Conservation (phyloP, 768 basidiomycete species). For the Pisolithus marmoratus region DNA sequence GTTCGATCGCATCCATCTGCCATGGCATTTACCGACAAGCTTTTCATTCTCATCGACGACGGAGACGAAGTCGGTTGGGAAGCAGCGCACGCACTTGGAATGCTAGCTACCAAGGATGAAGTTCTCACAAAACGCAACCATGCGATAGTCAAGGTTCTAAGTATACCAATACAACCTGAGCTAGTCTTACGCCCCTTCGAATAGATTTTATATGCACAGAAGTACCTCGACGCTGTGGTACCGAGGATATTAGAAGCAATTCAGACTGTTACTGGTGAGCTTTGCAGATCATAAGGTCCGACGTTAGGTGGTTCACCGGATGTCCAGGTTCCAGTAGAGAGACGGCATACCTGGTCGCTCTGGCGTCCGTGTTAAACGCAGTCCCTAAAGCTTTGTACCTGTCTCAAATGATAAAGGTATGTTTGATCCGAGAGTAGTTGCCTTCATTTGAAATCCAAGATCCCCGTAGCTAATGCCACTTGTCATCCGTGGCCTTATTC, state of each 20-base stretch:
- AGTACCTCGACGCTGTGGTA: constrained; percentile 64
- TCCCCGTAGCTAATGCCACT: constrained; percentile 77
- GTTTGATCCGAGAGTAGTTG: constrained; percentile 11
- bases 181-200: neutral
- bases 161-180: neutral
- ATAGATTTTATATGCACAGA: constrained; percentile 71
- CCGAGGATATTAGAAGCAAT: constrained; percentile 72
- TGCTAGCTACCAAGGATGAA: constrained; percentile 53
- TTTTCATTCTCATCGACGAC: constrained; percentile 73
- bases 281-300: neutral
- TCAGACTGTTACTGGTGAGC: constrained; percentile 48
- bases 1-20: constrained; percentile 65
- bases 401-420: constrained; percentile 58
- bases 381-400: constrained; percentile 73
- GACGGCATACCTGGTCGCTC: constrained; percentile 72
- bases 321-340: constrained; percentile 46
- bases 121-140: constrained; percentile 74
- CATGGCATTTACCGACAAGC: constrained; percentile 47
- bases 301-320: neutral
- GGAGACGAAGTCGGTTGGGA: constrained; percentile 50
- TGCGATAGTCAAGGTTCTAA: constrained; percentile 67
- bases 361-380: constrained; percentile 74
- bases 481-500: constrained; percentile 75
- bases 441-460: neutral
- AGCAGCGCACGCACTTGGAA: constrained; percentile 72